These are phyloP conservation scores for Elsinoe australis DNA, from an alignment of 2,329 filamentous ascomycete species.

Conservation along the genomic window DNA sequence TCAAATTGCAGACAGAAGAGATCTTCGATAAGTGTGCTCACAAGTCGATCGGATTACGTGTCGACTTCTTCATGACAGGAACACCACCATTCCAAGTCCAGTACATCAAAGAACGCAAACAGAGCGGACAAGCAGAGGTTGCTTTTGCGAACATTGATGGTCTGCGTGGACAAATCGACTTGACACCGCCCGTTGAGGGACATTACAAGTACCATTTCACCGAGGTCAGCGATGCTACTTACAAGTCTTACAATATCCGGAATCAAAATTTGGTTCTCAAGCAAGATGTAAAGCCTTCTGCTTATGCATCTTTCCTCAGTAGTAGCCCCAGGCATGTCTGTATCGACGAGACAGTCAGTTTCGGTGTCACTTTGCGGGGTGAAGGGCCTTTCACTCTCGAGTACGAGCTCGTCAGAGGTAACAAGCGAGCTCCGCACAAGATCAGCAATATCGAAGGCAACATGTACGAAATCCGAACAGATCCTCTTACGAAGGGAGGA, in stretches of 20 bases:
- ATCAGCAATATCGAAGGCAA: conserved; percentile 56
- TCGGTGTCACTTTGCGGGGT: conserved; percentile 68
- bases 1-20: conserved; percentile 66
- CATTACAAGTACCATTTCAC: conserved; percentile 81
- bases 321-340: conserved; percentile 60
- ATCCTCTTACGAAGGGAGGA: conserved; percentile 67
- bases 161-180: conserved; percentile 73
- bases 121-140: conserved; percentile 42
- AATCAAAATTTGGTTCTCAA: conserved; percentile 60
- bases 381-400: conserved; percentile 83
- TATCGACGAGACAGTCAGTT: conserved; percentile 69
- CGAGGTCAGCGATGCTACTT: conserved; percentile 74
- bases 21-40: conserved; percentile 94
- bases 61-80: conserved; percentile 83
- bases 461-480: conserved; percentile 65
- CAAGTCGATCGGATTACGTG: conserved; percentile 80
- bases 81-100: conserved; percentile 82
- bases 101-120: conserved; percentile 63
- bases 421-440: conserved; percentile 66
- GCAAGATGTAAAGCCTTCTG: conserved; percentile 88
- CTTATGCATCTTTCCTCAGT: conserved; percentile 63
- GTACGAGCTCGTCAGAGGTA: conserved; percentile 86
- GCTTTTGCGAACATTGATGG: conserved; percentile 56
- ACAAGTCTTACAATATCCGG: conserved; percentile 57
- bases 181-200: conserved; percentile 73